Evolutionary conservation across 768 basidiomycete species (phyloP), one percentile per base, ranked within the genome.

Genomic region (Hypholoma fasciculare): DNA sequence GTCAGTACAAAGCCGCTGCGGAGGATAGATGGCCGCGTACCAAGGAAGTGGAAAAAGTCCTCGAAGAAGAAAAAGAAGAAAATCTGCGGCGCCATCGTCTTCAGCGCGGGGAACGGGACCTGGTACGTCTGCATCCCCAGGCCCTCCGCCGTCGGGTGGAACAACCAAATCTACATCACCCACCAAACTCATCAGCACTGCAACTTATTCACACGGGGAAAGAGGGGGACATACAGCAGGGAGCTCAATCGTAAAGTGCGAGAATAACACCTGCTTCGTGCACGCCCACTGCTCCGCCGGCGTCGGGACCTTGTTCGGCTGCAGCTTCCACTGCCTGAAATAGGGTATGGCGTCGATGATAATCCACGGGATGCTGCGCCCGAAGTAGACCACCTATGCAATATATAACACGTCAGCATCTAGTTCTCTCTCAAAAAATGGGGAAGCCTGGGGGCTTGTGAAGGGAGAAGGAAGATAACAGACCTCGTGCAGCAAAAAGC

Each of bases 211-310:
- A 23, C 23, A 23, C 23, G 23, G 23, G 23, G 4, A 23, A 23
- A 23, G 4, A 4, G 23, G 23, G 30, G 1, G 30, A 80, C 88
- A 63, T 65, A 94, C 92, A 57, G 88, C 82, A 8, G 97, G 96
- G 3, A 94, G 79, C 74, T 98, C 96, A 59, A 97, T 87, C 34
- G 94, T 96, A 71, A 99, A 96, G 71, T 98, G 97, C 2, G 94
- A 92, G 70, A 94, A 86, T 2, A 99, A 81, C 30, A 99, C 96
- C 60, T 85, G 86, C 76, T 94, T 96, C 37, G 94, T 96, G 76
- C 96, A 98, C 47, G 91, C 88, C 94, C 94, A 96, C 72, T 98
- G 94, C 69, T 98, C 91, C 58, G 79, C 74, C 0, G 84, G 59
- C 4, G 93, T 86, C 5, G 95, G 94, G 2, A 92, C 65, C 72